These are phyloP conservation scores for Aspergillus puulaauensis DNA, from an alignment of 2,329 filamentous ascomycete species.

Conservation along the genomic window DNA sequence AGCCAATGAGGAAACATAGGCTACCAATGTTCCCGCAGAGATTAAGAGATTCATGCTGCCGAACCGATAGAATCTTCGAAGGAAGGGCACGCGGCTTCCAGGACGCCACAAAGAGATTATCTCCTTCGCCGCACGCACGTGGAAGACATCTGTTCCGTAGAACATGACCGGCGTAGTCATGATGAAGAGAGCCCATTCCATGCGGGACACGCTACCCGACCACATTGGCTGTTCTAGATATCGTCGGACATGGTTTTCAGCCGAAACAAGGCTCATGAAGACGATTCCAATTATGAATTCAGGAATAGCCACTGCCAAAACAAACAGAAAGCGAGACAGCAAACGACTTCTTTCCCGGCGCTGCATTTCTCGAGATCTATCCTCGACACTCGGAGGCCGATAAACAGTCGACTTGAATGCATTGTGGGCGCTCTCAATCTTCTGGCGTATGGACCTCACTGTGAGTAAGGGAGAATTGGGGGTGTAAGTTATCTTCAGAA, in stretches of 20 bases:
- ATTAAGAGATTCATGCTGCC: slow-evolving; percentile 97
- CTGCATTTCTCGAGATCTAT: slow-evolving; percentile 73
- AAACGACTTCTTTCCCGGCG: slow-evolving; percentile 68
- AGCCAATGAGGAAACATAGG: slow-evolving; percentile 78
- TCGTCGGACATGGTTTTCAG: slow-evolving; percentile 56
- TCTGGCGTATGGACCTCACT: slow-evolving; percentile 69
- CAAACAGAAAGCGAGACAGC: slow-evolving; percentile 68
- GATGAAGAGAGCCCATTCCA: slow-evolving; percentile 77
- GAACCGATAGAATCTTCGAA: slow-evolving; percentile 83
- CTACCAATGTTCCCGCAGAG: slow-evolving; percentile 82
- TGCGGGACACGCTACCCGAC: slow-evolving; percentile 68
- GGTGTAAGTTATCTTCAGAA: slow-evolving; percentile 69
- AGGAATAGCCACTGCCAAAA: slow-evolving; percentile 70
- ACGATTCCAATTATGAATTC: slow-evolving; percentile 86
- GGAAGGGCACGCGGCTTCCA: slow-evolving; percentile 69
- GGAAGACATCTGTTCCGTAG: slow-evolving; percentile 82
- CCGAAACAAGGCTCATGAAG: slow-evolving; percentile 78
- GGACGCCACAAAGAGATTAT: slow-evolving; percentile 73
- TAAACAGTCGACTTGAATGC: slow-evolving; percentile 69
- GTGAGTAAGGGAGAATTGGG: slow-evolving; percentile 70
- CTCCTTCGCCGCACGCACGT: slow-evolving; percentile 75
- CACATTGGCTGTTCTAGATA: slow-evolving; percentile 71
- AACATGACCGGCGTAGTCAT: slow-evolving; percentile 86
- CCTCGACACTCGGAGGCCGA: slow-evolving; percentile 79
- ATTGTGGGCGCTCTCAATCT: slow-evolving; percentile 65